Conservation (phyloP, 1,139 yeast genomes). For the Candida tropicalis region DNA sequence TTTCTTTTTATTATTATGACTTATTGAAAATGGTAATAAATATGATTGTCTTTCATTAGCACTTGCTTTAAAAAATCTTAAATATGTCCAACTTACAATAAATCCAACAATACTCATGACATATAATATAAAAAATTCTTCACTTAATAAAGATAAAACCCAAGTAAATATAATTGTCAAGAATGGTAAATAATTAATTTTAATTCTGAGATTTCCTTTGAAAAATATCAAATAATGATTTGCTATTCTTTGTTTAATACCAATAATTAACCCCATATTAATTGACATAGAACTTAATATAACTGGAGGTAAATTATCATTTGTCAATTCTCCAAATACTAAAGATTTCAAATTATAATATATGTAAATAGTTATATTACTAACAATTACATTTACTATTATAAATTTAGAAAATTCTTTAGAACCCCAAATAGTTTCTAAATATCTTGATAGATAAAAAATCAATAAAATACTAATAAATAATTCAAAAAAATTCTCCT, state of each 20-base stretch:
- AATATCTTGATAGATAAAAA: conserved; percentile 39
- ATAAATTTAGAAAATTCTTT: conserved; percentile 35
- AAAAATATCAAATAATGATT: conserved; percentile 45
- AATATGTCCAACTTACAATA: conserved; percentile 41
- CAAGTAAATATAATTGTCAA: conserved; percentile 23
- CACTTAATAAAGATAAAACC: conserved; percentile 26
- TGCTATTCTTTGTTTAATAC: conserved; percentile 47
- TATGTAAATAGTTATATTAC: conserved; percentile 37
- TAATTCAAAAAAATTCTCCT: conserved; percentile 35
- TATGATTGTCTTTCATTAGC: conserved; percentile 47
- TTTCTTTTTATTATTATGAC: conserved; percentile 13
- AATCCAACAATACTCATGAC: conserved; percentile 33
- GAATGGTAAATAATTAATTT: conserved; percentile 44
- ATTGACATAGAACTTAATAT: conserved; percentile 39
- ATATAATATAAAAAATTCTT: conserved; percentile 32
- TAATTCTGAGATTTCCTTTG: conserved; percentile 40
- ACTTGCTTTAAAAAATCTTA: conserved; percentile 43
- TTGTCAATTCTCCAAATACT: conserved; percentile 22
- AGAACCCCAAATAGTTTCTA: conserved; percentile 43
- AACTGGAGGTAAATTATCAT: conserved; percentile 42
- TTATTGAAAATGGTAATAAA: conserved; percentile 36
- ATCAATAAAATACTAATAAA: conserved; percentile 28
- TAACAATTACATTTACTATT: conserved; percentile 24
- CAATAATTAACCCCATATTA: conserved; percentile 45
- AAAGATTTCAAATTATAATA: conserved; percentile 37